Evolutionary conservation across 306 rosid species (phyloP).

Genomic region (Clitoria ternatea): DNA sequence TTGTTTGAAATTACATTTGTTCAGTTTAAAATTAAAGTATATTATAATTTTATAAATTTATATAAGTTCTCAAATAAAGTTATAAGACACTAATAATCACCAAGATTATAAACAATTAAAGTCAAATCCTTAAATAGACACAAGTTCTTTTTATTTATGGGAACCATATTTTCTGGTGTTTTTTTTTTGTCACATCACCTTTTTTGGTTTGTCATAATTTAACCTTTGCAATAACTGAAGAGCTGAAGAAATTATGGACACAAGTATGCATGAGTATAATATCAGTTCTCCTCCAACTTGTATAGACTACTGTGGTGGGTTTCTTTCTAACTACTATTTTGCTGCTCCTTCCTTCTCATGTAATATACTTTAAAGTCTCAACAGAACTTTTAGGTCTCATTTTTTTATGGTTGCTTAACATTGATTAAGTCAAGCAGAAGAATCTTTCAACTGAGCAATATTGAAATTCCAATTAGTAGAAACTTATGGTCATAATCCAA

Average conservation of each 20-base stretch:
- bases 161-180: too few relatives aligned
- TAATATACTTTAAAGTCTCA: neutral
- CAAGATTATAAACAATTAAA: too few relatives aligned
- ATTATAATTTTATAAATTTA: too few relatives aligned
- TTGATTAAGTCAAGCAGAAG: neutral
- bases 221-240: neutral
- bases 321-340: neutral
- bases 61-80: too few relatives aligned
- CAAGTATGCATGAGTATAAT: neutral
- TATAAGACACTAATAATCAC: too few relatives aligned
- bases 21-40: too few relatives aligned
- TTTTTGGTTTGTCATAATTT: neutral
- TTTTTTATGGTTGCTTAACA: neutral
- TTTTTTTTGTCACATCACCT: neutral
- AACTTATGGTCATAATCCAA: constrained; percentile 4
- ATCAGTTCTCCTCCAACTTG: neutral
- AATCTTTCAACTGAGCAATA: constrained; percentile 7
- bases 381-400: neutral
- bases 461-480: constrained; percentile 2
- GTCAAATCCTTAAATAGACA: too few relatives aligned
- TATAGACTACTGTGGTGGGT: neutral
- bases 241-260: constrained; percentile 7
- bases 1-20: too few relatives aligned
- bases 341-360: neutral
- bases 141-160: neutral